Base-by-base conservation (phyloP, 768 basidiomycete species). In the Termitomyces sp. region DNA sequence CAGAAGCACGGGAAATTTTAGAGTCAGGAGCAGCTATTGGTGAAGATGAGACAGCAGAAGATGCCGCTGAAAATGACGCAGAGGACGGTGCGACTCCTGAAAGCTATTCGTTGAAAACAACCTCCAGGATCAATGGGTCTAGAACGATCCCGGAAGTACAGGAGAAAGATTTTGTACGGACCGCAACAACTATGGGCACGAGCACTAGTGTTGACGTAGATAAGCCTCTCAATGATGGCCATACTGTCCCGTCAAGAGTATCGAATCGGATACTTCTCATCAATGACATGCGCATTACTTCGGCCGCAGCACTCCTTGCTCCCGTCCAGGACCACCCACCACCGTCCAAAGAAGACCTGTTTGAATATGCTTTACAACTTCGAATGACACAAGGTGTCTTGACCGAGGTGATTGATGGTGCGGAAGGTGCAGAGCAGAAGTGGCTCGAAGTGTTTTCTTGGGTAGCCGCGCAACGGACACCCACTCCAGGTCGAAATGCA, bases 381-480 rank as follows among this genome's bases (percentile, higher is more conserved):
- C 79, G 94, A 33, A 91, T 96, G 82, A 91, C 94, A 0, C 87
- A 91, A 67, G 85, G 89, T 50, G 84, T 87, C 6, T 74, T 98
- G 51, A 80, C 82, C 18, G 97, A 98, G 72, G 82, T 87, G 38
- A 81, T 90, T 18, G 88, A 94, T 40, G 96, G 97, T 0, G 81
- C 93, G 0, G 93, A 95, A 65, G 83, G 85, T 43, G 95, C 94
- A 0, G 87, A 89, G 61, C 74, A 76, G 18, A 86, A 84, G 58
- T 95, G 93, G 84, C 76, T 93, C 16, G 92, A 93, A 30, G 80
- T 93, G 8, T 96, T 95, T 70, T 75, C 82, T 5, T 97, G 91
- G 89, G 87, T 94, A 67, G 87, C 93, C 0, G 87, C 86, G 58
- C 76, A 78, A 64, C 79, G 69, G 48, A 65, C 64, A 55, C 55